These are phyloP conservation scores for Mycosarcoma mackinlayi DNA, from an alignment of 1,284 basidiomycete species.

Conservation along the genomic window DNA sequence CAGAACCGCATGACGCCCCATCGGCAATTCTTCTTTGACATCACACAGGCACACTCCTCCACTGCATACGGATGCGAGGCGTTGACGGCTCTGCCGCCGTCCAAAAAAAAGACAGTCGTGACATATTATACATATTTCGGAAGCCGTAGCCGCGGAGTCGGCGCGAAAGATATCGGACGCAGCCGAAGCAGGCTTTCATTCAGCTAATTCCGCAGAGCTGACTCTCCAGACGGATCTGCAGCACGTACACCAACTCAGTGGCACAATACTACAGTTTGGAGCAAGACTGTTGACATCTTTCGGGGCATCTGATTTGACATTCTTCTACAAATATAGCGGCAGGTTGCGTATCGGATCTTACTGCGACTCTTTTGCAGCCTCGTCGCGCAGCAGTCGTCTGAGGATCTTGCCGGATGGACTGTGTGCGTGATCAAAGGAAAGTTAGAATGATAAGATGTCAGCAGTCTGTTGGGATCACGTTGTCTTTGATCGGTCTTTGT, in stretches of 20 bases:
- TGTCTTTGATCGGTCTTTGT: neutral
- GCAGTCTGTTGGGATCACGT: neutral
- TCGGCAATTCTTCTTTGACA: constrained; percentile 1
- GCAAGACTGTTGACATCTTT: neutral
- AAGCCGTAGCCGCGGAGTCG: constrained; percentile 9
- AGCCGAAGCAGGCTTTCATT: neutral
- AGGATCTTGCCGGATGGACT: constrained; percentile 65
- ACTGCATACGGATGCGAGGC: no score
- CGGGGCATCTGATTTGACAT: no score
- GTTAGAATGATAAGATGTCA: constrained; percentile 1
- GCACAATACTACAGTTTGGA: neutral
- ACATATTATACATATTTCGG: no score
- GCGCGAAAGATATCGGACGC: constrained; percentile 1
- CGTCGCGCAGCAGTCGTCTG: constrained; percentile 58
- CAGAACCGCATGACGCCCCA: no score
- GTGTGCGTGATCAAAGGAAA: neutral
- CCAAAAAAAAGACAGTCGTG: neutral
- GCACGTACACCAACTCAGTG: no score
- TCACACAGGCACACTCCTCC: constrained; percentile 1
- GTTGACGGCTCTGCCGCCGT: neutral
- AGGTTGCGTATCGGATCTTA: neutral
- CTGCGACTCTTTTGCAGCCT: constrained; percentile 43
- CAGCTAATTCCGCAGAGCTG: no score
- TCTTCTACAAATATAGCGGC: neutral
- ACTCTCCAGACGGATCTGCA: no score